Evolutionary conservation across 257 asterid species (phyloP).

Genomic region (Handroanthus guayacan): DNA sequence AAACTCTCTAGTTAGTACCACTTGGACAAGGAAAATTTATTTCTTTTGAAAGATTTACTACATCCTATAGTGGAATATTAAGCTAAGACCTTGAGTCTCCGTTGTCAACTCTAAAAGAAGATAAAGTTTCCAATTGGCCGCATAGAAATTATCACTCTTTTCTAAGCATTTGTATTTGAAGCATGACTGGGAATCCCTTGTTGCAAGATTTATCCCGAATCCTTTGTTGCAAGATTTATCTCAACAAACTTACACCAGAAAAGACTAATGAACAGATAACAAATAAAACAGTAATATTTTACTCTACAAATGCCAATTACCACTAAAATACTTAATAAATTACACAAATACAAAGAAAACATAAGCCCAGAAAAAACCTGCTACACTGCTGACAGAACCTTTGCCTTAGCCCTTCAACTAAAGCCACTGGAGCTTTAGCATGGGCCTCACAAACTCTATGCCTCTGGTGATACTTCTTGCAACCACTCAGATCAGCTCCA

Average conservation of each 20-base stretch:
- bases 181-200: too few relatives aligned
- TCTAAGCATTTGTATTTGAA: too few relatives aligned
- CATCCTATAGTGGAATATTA: background rate
- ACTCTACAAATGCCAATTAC: background rate
- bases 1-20: background rate
- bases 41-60: background rate
- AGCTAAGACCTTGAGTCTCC: background rate
- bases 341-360: background rate
- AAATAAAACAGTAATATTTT: constrained; percentile 15
- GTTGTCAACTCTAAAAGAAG: background rate
- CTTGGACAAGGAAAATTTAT: background rate
- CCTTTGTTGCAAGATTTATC: background rate
- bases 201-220: background rate
- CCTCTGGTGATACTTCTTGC: constrained; percentile 59
- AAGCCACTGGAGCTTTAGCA: constrained; percentile 59
- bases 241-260: background rate
- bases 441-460: constrained; percentile 73
- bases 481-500: constrained; percentile 42
- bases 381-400: constrained; percentile 82
- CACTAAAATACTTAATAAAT: background rate
- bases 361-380: constrained; percentile 48
- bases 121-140: too few relatives aligned
- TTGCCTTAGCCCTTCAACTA: constrained; percentile 53
- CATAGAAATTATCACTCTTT: background rate
- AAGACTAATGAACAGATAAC: background rate